phyloP scores from a whole-genome alignment of 2,329 filamentous ascomycete genomes.

The Gnomoniopsis sp. region DNA sequence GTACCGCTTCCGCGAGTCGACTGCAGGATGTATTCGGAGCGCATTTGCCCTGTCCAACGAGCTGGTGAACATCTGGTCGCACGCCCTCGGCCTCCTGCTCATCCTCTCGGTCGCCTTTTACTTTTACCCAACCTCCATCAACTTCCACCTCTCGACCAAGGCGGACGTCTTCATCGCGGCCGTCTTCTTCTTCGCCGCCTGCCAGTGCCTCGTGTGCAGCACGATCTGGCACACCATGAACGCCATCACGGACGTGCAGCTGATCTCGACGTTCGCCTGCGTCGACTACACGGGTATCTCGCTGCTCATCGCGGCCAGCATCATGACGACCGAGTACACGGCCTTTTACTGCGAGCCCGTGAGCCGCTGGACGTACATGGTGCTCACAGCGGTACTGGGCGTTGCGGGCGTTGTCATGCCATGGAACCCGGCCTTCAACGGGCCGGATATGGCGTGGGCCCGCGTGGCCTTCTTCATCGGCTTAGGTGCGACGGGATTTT shows the following conservation, averaged over 20 bases:
- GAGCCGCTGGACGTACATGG: slow-evolving; percentile 83
- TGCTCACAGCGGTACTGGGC: slow-evolving; percentile 75
- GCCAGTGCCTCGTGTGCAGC: slow-evolving; percentile 91
- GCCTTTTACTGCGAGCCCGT: slow-evolving; percentile 96
- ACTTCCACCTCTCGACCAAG: slow-evolving; percentile 83
- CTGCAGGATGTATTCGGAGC: slow-evolving; percentile 82
- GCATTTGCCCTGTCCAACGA: slow-evolving; percentile 88
- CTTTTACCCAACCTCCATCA: slow-evolving; percentile 85
- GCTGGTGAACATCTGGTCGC: slow-evolving; percentile 96
- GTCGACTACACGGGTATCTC: slow-evolving; percentile 99
- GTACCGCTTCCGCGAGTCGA: slow-evolving; percentile 91
- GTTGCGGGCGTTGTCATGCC: slow-evolving; percentile 86
- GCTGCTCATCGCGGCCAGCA: slow-evolving; percentile 88
- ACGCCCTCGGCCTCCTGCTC: slow-evolving; percentile 82
- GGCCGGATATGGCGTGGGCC: slow-evolving; percentile 85
- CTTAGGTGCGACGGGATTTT: slow-evolving; percentile 81
- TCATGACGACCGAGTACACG: slow-evolving; percentile 97
- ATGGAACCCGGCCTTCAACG: slow-evolving; percentile 95
- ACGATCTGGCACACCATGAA: slow-evolving; percentile 99
- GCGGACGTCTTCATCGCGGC: slow-evolving; percentile 87
- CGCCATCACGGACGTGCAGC: slow-evolving; percentile 82
- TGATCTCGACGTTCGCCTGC: slow-evolving; percentile 93
- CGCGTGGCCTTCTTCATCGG: slow-evolving; percentile 89
- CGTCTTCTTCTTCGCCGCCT: slow-evolving; percentile 93
- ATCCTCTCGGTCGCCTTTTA: slow-evolving; percentile 90